These are phyloP conservation scores for Myriosclerotinia scirpicola DNA, from an alignment of 2,329 filamentous ascomycete genomes.

Conservation along the genomic window DNA sequence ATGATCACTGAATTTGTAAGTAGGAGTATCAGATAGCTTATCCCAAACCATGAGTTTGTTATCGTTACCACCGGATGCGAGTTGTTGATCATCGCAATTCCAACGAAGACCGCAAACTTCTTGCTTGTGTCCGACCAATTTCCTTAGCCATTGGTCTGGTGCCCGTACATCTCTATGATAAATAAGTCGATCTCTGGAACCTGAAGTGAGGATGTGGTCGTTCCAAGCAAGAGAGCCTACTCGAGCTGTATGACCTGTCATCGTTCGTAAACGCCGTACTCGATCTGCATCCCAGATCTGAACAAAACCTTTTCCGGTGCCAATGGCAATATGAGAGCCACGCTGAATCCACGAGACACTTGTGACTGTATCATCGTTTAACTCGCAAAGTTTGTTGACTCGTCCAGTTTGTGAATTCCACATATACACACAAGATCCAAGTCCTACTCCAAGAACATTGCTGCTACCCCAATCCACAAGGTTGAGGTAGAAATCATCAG, in stretches of 20 bases:
- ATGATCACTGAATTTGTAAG: conserved; percentile 93
- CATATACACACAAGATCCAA: conserved; percentile 94
- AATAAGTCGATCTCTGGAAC: conserved; percentile 88
- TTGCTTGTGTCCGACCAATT: conserved; percentile 92
- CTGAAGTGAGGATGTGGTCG: conserved; percentile 93
- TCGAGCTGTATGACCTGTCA: conserved; percentile 92
- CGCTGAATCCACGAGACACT: conserved; percentile 98
- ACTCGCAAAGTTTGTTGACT: conserved; percentile 90
- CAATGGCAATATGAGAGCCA: conserved; percentile 92
- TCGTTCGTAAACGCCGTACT: conserved; percentile 81
- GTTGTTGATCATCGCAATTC: conserved; percentile 94
- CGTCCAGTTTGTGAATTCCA: conserved; percentile 93
- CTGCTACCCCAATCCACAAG: conserved; percentile 96
- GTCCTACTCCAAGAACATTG: conserved; percentile 88
- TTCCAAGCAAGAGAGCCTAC: conserved; percentile 98
- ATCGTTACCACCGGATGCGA: conserved; percentile 95
- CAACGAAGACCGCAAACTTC: conserved; percentile 96
- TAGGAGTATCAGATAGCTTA: conserved; percentile 84
- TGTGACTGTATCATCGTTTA: conserved; percentile 91
- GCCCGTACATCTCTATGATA: conserved; percentile 94
- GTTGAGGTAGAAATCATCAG: conserved; percentile 97
- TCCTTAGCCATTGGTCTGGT: conserved; percentile 84
- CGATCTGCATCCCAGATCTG: conserved; percentile 97
- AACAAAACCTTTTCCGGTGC: conserved; percentile 89
- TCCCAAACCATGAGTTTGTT: conserved; percentile 99